A percentile compares a stretch with the other conserved stretches of the same genome.
Conservation (phyloP, 2,329 filamentous ascomycete genomes). For the Sclerotinia spermophila region DNA sequence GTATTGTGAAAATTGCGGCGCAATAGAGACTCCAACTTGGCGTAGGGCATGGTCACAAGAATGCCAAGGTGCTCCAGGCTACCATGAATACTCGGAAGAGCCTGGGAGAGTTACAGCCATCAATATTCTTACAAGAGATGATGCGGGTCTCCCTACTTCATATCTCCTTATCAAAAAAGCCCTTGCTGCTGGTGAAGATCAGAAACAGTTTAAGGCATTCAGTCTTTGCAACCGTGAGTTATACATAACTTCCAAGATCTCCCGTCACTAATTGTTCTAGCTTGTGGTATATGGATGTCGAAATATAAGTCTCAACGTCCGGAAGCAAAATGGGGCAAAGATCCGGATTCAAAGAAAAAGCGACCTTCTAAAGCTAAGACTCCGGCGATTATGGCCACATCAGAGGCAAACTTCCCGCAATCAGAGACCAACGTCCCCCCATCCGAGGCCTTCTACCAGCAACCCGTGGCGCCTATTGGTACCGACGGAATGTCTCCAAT, state of each 20-base stretch:
- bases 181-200: slow-evolving; percentile 58
- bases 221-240: slow-evolving; percentile 82
- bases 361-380: slow-evolving; percentile 36
- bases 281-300: slow-evolving; percentile 90
- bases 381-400: slow-evolving; percentile 17
- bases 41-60: slow-evolving; percentile 85
- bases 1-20: slow-evolving; percentile 88
- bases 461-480: background rate
- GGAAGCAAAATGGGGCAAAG: slow-evolving; percentile 68
- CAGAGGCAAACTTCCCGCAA: slow-evolving; percentile 43
- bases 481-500: slow-evolving; percentile 13
- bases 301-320: slow-evolving; percentile 86
- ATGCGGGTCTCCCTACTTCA: slow-evolving; percentile 56
- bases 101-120: slow-evolving; percentile 73
- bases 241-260: background rate
- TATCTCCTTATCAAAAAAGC: slow-evolving; percentile 79
- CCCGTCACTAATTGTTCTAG: slow-evolving; percentile 40
- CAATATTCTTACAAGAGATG: slow-evolving; percentile 60
- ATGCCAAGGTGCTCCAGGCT: slow-evolving; percentile 63
- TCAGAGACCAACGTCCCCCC: slow-evolving; percentile 39
- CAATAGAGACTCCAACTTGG: slow-evolving; percentile 96
- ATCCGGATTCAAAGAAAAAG: slow-evolving; percentile 49
- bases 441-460: slow-evolving; percentile 26
- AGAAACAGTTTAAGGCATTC: slow-evolving; percentile 64
- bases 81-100: slow-evolving; percentile 68